Percentiles rank a stretch among this genome's conserved stretches.
phyloP scores from a whole-genome alignment of 2,329 filamentous ascomycete genomes.

The Delphinella strobiligena region DNA sequence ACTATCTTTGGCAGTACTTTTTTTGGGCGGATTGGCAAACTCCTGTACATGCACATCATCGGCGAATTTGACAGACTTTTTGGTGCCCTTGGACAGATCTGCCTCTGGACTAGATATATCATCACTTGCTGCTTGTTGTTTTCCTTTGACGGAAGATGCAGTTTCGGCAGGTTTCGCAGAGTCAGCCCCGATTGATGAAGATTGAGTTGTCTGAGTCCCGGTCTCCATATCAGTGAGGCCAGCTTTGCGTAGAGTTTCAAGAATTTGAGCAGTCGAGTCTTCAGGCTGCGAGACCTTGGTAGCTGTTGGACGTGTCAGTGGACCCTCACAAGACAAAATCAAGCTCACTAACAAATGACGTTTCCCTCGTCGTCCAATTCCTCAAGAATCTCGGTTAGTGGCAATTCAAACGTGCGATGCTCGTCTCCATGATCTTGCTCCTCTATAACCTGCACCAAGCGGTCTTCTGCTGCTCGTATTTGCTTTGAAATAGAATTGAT shows the following conservation, averaged over 20 bases:
- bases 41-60: constrained; percentile 2
- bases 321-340: no score
- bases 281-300: constrained; percentile 44
- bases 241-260: constrained; percentile 65
- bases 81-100: neutral
- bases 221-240: constrained; percentile 39
- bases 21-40: constrained; percentile 1
- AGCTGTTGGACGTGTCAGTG: constrained; percentile 11
- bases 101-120: no score
- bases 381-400: constrained; percentile 84
- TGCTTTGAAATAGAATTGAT: constrained; percentile 62
- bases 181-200: no score
- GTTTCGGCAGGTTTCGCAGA: no score
- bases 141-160: no score
- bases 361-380: constrained; percentile 86
- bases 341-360: constrained; percentile 58
- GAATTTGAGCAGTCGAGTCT: constrained; percentile 52
- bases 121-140: no score
- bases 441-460: constrained; percentile 49
- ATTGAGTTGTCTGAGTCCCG: neutral
- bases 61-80: constrained; percentile 22
- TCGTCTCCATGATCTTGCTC: constrained; percentile 24
- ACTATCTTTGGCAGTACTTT: neutral
- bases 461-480: constrained; percentile 55
- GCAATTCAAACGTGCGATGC: constrained; percentile 52